These are phyloP conservation scores for Glarea lozoyensis DNA, from an alignment of 495 filamentous ascomycete species.

Conservation along the genomic window DNA sequence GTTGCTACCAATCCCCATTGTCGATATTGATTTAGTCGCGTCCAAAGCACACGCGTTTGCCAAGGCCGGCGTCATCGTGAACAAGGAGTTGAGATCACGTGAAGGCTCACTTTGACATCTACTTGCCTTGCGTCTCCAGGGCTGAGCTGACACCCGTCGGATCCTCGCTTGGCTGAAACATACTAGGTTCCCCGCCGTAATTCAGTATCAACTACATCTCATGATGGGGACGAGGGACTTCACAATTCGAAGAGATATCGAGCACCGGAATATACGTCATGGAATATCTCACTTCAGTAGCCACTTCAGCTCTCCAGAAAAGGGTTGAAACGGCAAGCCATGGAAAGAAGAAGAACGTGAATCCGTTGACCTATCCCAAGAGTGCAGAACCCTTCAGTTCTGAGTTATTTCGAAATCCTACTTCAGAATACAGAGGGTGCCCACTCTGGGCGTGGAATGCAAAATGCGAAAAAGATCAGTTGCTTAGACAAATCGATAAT, in stretches of 20 bases:
- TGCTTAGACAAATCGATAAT: slow-evolving; percentile 20
- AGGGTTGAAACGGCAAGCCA: not conserved
- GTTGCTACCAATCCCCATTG: not conserved
- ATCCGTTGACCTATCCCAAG: slow-evolving; percentile 20
- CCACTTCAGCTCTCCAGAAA: not conserved
- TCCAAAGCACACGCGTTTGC: not conserved
- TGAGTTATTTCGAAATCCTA: slow-evolving; percentile 16
- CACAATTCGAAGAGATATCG: too few relatives aligned
- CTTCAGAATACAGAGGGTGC: slow-evolving; percentile 20
- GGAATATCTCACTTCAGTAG: not conserved
- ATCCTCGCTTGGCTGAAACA: too few relatives aligned
- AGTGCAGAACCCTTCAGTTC: slow-evolving; percentile 13
- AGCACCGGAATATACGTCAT: not conserved
- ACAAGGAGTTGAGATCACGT: too few relatives aligned
- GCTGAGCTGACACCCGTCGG: too few relatives aligned
- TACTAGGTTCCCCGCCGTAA: too few relatives aligned
- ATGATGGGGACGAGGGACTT: not conserved
- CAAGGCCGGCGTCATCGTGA: too few relatives aligned
- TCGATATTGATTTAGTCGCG: too few relatives aligned
- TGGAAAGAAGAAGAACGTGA: slow-evolving; percentile 4
- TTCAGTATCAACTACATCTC: not conserved
- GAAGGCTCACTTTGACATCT: too few relatives aligned
- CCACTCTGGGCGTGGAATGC: slow-evolving; percentile 23
- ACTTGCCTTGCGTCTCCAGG: too few relatives aligned
- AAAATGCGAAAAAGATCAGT: slow-evolving; percentile 11